A percentile compares a stretch with the other conserved stretches of the same genome.
phyloP scores from a whole-genome alignment of 2,329 filamentous ascomycete species.

The Beauveria varroae region DNA sequence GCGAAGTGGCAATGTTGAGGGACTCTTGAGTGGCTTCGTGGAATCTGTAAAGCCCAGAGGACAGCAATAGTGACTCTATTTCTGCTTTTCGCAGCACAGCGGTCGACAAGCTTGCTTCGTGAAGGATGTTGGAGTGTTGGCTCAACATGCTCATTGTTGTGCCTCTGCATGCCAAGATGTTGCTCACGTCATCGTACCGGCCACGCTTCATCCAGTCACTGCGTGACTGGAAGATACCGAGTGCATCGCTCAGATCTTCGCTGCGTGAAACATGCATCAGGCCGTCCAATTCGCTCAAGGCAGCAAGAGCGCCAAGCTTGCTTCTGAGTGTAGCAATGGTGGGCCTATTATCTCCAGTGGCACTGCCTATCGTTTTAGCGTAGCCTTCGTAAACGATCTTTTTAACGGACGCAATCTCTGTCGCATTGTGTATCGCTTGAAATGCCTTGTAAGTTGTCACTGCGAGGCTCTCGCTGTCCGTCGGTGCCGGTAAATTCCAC shows the following conservation, averaged over 20 bases:
- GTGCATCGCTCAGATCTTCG: constrained; percentile 52
- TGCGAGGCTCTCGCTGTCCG: constrained; percentile 51
- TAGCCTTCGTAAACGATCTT: constrained; percentile 57
- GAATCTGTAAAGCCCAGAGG: constrained; percentile 67
- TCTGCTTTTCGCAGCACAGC: constrained; percentile 63
- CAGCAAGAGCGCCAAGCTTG: constrained; percentile 57
- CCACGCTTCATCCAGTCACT: constrained; percentile 76
- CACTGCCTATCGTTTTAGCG: constrained; percentile 48
- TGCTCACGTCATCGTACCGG: constrained; percentile 69
- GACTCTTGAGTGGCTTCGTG: constrained; percentile 82
- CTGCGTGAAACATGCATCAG: constrained; percentile 54
- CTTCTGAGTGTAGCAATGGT: constrained; percentile 46
- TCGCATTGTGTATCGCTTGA: constrained; percentile 65
- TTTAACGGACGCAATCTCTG: constrained; percentile 45
- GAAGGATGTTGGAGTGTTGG: constrained; percentile 56
- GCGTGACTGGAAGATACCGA: constrained; percentile 57
- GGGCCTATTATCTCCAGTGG: constrained; percentile 38
- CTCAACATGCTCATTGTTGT: constrained; percentile 76
- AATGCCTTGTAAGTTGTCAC: constrained; percentile 73
- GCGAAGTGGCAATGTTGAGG: constrained; percentile 72
- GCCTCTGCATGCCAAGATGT: constrained; percentile 74
- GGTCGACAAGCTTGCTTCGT: constrained; percentile 51
- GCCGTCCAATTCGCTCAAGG: constrained; percentile 76
- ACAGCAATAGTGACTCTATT: constrained; percentile 66
- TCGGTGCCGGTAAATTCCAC: constrained; percentile 80